Conservation (phyloP, 2,329 filamentous ascomycete species). For the Amphichorda felina region DNA sequence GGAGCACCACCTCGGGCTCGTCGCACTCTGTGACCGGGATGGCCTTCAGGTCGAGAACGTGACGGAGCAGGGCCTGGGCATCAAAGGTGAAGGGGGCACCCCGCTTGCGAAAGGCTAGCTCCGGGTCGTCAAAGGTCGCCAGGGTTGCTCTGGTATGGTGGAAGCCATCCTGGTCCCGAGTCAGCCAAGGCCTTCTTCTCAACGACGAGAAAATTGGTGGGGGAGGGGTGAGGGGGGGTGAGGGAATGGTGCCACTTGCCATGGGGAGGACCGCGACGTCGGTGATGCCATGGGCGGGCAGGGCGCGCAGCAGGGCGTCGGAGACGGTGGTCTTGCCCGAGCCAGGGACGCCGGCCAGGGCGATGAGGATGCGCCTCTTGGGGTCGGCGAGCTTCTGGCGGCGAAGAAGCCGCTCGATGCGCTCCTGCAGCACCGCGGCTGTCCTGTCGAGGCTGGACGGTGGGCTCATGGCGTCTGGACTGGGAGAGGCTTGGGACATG, state of each 20-base stretch:
- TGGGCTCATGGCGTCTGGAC: neutral
- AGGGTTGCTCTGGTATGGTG: slow-evolving; percentile 13
- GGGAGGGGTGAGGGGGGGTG: neutral
- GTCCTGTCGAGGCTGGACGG: neutral
- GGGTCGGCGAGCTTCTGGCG: neutral
- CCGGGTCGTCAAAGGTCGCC: slow-evolving; percentile 9
- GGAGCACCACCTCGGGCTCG: slow-evolving; percentile 7
- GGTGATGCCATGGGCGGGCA: slow-evolving; percentile 5
- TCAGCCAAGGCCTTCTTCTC: neutral
- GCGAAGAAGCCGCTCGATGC: neutral
- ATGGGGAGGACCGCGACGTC: slow-evolving; percentile 13
- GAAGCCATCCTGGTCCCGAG: slow-evolving; percentile 14
- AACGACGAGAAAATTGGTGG: neutral
- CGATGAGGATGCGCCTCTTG: slow-evolving; percentile 1
- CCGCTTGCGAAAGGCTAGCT: slow-evolving; percentile 12
- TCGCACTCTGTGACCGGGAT: slow-evolving; percentile 10
- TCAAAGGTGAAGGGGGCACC: slow-evolving; percentile 20
- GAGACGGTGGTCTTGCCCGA: slow-evolving; percentile 3
- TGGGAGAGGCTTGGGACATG: too few relatives aligned
- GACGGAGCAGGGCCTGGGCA: slow-evolving; percentile 9
- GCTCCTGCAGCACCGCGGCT: neutral
- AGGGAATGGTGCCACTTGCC: slow-evolving; percentile 6
- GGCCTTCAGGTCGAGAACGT: slow-evolving; percentile 9
- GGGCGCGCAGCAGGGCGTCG: slow-evolving; percentile 8
- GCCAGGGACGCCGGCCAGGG: slow-evolving; percentile 2